Evolutionary conservation across 192 early-diverging fungal species (phyloP).

Genomic region (Mortierella alpina): DNA sequence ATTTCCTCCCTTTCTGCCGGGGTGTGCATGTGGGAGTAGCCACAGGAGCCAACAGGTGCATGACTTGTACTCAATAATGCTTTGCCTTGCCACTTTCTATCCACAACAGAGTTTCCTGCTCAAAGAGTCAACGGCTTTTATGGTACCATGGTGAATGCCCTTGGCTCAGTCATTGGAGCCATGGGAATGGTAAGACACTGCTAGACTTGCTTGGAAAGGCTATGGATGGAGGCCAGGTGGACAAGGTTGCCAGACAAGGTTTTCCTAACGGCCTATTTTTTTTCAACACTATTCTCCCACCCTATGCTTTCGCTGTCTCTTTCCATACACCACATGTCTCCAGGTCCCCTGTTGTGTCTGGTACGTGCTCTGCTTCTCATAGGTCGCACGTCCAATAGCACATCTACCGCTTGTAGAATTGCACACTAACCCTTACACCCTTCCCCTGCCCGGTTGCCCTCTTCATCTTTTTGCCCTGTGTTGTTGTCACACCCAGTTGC

Average conservation of each 20-base stretch:
- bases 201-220: background rate
- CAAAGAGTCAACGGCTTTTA: slow-evolving; percentile 43
- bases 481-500: slow-evolving; percentile 14
- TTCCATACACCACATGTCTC: background rate
- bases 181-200: slow-evolving; percentile 36
- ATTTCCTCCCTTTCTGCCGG: background rate
- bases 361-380: background rate
- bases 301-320: background rate
- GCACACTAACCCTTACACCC: background rate
- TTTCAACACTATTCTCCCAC: background rate
- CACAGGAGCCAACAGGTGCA: background rate
- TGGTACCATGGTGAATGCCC: slow-evolving; percentile 40
- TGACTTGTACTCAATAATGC: no score
- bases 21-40: background rate
- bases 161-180: slow-evolving; percentile 26
- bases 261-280: no score
- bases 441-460: background rate
- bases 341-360: slow-evolving; percentile 52
- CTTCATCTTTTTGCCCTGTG: background rate
- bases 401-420: no score
- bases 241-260: no score
- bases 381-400: no score
- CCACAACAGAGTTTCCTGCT: slow-evolving; percentile 29
- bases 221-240: no score
- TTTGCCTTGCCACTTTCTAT: background rate